Base-by-base conservation (phyloP, 257 asterid genomes). In the Scutellaria barbata region DNA sequence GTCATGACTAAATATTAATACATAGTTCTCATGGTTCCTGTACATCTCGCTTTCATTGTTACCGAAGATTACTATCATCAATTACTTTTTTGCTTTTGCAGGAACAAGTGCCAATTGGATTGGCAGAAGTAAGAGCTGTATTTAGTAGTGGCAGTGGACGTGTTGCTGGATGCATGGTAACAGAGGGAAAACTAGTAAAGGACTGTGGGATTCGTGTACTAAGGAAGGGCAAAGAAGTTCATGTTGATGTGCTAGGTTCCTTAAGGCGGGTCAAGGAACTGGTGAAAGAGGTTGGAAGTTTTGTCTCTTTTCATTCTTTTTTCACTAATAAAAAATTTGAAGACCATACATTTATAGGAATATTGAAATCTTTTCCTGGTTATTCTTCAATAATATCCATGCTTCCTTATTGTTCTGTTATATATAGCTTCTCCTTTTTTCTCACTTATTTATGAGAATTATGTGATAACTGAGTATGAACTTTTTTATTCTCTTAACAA, bases 91-190 rank as follows among this genome's bases (percentile, higher is more conserved):
- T 12, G 9, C 43, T 55, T 75, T 66, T 81, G 60, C 76, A 95
- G 99, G 98, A 95, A 67, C 92, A 88, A 83, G 81, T 88, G 61
- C 92, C 92, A 5, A 90, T 95, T 75, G 99, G 99, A 75, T 13
- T 79, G 75, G 99, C 97, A 39, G 95, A 88, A 71, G 94, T 95
- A 66, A 90, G 99, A 77, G 96, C 95, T 1, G 95, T 92, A 58
- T 95, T 95, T 81, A 92, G 88, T 78, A 95, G 98, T 59, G 99
- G 99, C 76, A 95, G 99, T 73, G 97, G 97, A 9, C 90, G 92
- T 41, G 99, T 88, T 74, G 99, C 99, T 74, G 99, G 99, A 58
- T 92, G 99, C 86, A 89, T 92, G 94, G 92, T 90, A 30, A 88
- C 86, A 0, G 98, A 95, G 73, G 99, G 99, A 43, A 95, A 92